Percentiles rank a stretch among this genome's conserved stretches.
phyloP scores from a whole-genome alignment of 192 early-diverging fungal genomes.

The Diversispora eburnea region DNA sequence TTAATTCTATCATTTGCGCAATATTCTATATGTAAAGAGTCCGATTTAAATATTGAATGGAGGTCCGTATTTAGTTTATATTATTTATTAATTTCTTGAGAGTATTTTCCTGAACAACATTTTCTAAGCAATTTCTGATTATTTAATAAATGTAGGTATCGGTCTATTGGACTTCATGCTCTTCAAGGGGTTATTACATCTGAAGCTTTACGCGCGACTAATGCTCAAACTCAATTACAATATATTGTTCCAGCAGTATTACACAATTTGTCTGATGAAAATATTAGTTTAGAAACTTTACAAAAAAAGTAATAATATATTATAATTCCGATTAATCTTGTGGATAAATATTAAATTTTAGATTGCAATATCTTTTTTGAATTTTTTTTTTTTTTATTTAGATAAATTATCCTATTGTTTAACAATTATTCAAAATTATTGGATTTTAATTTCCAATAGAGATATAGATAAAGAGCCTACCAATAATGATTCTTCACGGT shows the following conservation, averaged over 20 bases:
- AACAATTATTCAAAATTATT: no score
- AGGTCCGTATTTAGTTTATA: slow-evolving; percentile 30
- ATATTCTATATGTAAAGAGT: slow-evolving; percentile 36
- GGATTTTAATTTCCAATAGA: no score
- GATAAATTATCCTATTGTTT: no score
- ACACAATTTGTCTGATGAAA: slow-evolving; percentile 36
- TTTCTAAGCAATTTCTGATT: neutral
- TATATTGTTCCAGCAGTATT: slow-evolving; percentile 56
- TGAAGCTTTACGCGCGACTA: slow-evolving; percentile 57
- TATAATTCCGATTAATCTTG: slow-evolving; percentile 25
- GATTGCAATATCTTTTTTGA: neutral
- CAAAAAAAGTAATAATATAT: slow-evolving; percentile 25
- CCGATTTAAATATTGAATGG: slow-evolving; percentile 18
- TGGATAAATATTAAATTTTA: slow-evolving; percentile 32
- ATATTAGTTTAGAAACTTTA: slow-evolving; percentile 24
- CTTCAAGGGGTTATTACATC: slow-evolving; percentile 61
- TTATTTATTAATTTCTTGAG: neutral
- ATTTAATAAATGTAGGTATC: slow-evolving; percentile 30
- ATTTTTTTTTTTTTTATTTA: no score
- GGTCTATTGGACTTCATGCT: slow-evolving; percentile 59
- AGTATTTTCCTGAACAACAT: no score
- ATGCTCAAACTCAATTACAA: slow-evolving; percentile 59
- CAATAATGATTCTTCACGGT: neutral
- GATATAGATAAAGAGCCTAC: neutral
- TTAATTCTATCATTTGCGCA: slow-evolving; percentile 54